Percentiles rank a stretch among this genome's conserved stretches.
Conservation (phyloP, 176 grass and related monocot species). For the Carex myosuroides region DNA sequence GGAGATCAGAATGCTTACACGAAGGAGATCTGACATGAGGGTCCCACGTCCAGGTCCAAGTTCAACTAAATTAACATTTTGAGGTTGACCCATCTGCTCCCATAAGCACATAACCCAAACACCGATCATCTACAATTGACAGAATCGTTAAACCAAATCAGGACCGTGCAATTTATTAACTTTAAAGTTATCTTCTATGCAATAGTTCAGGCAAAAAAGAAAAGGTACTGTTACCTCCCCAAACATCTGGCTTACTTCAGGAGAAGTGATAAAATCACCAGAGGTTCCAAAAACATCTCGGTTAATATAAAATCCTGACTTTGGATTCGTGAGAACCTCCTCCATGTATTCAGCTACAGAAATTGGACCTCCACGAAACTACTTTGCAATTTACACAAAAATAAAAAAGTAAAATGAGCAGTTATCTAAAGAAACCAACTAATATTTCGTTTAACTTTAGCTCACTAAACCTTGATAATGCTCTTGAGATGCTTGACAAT, state of each 20-base stretch:
- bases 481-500: conserved; percentile 94
- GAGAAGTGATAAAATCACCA: conserved; percentile 89
- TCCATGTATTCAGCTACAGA: conserved; percentile 93
- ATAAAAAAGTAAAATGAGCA: neutral
- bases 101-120: conserved; percentile 89
- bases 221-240: conserved; percentile 65
- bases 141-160: conserved; percentile 1
- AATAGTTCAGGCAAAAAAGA: neutral
- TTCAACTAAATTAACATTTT: conserved; percentile 81
- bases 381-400: conserved; percentile 6
- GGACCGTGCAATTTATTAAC: neutral
- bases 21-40: conserved; percentile 77
- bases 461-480: conserved; percentile 59
- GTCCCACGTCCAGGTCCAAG: conserved; percentile 90
- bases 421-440: neutral
- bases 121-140: conserved; percentile 58
- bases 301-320: conserved; percentile 81
- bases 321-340: conserved; percentile 87
- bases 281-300: conserved; percentile 75
- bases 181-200: neutral
- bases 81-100: conserved; percentile 84
- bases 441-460: neutral
- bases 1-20: conserved; percentile 30
- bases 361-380: conserved; percentile 96
- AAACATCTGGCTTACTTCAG: conserved; percentile 98